A percentile compares a stretch with the other conserved stretches of the same genome.
Evolutionary conservation across 768 basidiomycete species (phyloP).

Genomic region (Chalciporus chontae): DNA sequence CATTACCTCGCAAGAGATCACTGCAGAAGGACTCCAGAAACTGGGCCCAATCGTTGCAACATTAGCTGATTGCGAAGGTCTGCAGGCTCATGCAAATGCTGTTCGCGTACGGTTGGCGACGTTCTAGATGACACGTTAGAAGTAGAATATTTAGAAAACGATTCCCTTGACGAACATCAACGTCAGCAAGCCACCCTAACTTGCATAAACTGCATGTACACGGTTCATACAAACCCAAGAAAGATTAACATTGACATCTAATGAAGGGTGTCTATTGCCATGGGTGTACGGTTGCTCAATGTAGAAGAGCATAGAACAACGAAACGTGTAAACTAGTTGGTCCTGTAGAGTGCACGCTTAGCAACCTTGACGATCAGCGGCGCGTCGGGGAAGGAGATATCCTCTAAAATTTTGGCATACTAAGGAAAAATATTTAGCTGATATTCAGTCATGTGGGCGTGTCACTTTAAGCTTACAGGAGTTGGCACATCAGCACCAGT

Average conservation of each 20-base stretch:
- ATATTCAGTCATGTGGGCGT: constrained; percentile 5
- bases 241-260: constrained; percentile 9
- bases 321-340: constrained; percentile 50
- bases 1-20: constrained; percentile 95
- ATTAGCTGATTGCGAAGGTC: constrained; percentile 90
- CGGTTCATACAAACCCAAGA: constrained; percentile 1
- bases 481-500: constrained; percentile 98
- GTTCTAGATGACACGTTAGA: constrained; percentile 2
- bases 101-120: constrained; percentile 73
- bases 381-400: constrained; percentile 91
- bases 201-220: background rate
- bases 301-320: constrained; percentile 9
- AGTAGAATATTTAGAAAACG: background rate
- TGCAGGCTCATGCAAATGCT: constrained; percentile 94
- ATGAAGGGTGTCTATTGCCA: constrained; percentile 17
- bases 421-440: constrained; percentile 31
- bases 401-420: constrained; percentile 91
- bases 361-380: constrained; percentile 90
- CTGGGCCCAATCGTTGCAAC: constrained; percentile 88
- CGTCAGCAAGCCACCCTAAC: background rate
- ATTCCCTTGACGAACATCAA: background rate
- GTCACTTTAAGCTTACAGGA: constrained; percentile 55
- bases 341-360: constrained; percentile 88
- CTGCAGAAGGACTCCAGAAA: constrained; percentile 64
- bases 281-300: constrained; percentile 16